These are phyloP conservation scores for Taxillus chinensis DNA, from an alignment of 164 flowering plant genomes.

Conservation along the genomic window DNA sequence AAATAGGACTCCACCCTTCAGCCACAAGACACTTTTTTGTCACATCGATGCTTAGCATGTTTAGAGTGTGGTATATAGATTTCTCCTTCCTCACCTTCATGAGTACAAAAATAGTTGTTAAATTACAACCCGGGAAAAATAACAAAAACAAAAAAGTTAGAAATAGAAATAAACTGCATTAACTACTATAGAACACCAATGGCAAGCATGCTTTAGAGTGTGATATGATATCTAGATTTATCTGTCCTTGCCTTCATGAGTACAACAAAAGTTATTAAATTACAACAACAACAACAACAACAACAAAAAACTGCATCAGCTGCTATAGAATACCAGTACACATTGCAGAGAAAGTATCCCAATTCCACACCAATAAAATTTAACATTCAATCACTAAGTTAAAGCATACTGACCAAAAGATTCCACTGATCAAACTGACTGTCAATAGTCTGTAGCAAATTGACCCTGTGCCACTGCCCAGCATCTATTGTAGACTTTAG, in stretches of 20 bases:
- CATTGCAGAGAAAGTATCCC: too few species aligned
- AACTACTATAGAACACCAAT: background rate
- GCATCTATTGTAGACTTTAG: background rate
- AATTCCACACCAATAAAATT: background rate
- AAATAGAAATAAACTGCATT: background rate
- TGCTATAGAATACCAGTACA: too few species aligned
- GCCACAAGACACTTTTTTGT: slow-evolving; percentile 7
- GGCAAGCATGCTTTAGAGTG: background rate
- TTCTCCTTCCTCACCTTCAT: slow-evolving; percentile 7
- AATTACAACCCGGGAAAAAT: too few species aligned
- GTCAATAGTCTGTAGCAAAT: background rate
- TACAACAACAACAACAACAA: too few species aligned
- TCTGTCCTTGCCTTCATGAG: too few species aligned
- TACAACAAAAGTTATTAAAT: too few species aligned
- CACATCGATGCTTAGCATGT: slow-evolving; percentile 7
- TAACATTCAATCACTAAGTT: background rate
- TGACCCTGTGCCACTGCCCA: background rate
- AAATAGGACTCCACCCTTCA: slow-evolving; percentile 6
- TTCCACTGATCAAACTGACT: slow-evolving; percentile 1
- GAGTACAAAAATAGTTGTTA: background rate
- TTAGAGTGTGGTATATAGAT: slow-evolving; percentile 3
- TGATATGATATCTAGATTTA: background rate
- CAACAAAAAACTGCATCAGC: too few species aligned
- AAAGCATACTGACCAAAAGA: background rate
- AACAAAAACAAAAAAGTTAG: too few species aligned